Evolutionary conservation across 148 eudicot genomes (phyloP), one percentile per base, ranked within the genome.

Genomic region (Polygonum aviculare): DNA sequence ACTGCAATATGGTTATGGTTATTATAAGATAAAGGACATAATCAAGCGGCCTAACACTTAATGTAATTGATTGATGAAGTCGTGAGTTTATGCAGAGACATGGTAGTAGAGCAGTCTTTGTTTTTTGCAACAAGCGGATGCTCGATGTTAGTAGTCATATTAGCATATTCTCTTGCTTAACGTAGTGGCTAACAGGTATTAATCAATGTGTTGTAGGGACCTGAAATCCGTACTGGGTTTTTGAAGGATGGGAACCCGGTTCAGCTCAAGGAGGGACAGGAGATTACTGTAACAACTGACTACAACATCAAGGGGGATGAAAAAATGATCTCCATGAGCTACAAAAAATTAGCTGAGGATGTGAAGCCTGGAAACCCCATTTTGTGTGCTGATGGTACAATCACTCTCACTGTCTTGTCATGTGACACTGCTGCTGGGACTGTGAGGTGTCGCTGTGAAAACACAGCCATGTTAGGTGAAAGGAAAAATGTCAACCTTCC

Each of bases 141-240:
- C 38, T 62, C 0, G 5, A 26, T 62, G 33, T 26, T 33, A 14
- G 40, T 33, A 63, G 44, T 67, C 38, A 16, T 67, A 33, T 38
- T 5, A 16, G 45, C 45, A 67, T 67, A 5, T 36, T 14, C 4
- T 36, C 72, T 36, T 15, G 44, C 72, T 67, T 16, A 4, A 67
- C 12, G 33, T 31, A 67, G 21, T 7, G 15, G 72, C 45, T 67
- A 67, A 67, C 45, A 67, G 38, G 72, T 67, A 10, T 5, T 12
- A 12, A 12, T 62, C 55, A 31, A 11, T 55, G 41, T 26, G 31
- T 26, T 26, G 31, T 80, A 89, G 93, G 93, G 93, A 77, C 93
- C 93, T 69, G 93, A 89, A 84, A 89, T 89, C 59, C 93, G 93
- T 79, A 89, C 93, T 81, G 93, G 93, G 60, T 89, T 87, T 77